Evolutionary conservation across 192 early-diverging fungal genomes (phyloP).

Genomic region (Backusella tarrabulga): DNA sequence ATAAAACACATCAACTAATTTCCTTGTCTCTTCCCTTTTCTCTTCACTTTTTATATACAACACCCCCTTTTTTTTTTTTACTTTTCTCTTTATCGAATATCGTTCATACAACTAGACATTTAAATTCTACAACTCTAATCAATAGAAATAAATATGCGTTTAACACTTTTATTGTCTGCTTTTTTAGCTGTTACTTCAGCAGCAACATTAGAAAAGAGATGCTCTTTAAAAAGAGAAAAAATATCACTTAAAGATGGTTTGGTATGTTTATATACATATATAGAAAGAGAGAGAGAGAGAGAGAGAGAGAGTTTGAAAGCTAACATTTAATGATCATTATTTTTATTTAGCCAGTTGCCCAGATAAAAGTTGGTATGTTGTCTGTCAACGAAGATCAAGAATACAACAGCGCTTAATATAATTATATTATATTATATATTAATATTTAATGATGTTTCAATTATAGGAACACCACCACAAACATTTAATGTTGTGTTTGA

Average conservation of each 20-base stretch:
- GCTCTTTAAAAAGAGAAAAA: constrained; percentile 13
- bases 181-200: background rate
- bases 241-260: constrained; percentile 28
- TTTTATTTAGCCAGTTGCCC: constrained; percentile 14
- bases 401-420: background rate
- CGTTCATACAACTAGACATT: background rate
- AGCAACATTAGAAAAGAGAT: constrained; percentile 18
- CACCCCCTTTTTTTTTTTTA: background rate
- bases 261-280: constrained; percentile 10
- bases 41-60: background rate
- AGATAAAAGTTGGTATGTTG: constrained; percentile 24
- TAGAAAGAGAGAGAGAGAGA: background rate
- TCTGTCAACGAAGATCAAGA: background rate
- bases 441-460: background rate
- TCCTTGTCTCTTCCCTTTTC: background rate
- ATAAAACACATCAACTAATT: background rate
- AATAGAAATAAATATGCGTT: background rate
- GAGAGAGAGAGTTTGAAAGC: background rate
- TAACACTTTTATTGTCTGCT: constrained; percentile 8
- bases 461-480: constrained; percentile 32
- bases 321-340: background rate
- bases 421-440: constrained; percentile 1
- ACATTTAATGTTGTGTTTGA: constrained; percentile 27
- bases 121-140: background rate
- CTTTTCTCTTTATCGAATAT: background rate